Conservation (phyloP, 768 basidiomycete species). For the Cystobasidium onofrii region DNA sequence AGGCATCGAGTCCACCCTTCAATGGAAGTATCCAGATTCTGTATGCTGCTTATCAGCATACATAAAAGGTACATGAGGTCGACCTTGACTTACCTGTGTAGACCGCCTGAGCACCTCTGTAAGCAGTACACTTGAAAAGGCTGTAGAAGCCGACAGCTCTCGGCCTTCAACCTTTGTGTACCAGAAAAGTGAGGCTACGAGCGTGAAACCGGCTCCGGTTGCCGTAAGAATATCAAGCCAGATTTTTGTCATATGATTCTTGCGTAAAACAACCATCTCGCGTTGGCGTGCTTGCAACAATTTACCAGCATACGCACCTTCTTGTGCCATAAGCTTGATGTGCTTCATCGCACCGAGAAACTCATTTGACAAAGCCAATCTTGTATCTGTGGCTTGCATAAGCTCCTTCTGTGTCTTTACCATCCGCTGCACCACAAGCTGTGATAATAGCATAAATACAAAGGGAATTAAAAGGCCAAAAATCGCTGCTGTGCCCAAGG, state of each 20-base stretch:
- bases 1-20: too few relatives aligned
- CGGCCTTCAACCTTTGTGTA: neutral
- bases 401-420: constrained; percentile 41
- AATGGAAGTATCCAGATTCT: too few relatives aligned
- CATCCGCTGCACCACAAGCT: constrained; percentile 35
- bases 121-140: neutral
- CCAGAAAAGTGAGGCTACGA: neutral
- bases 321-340: constrained; percentile 37
- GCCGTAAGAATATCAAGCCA: neutral
- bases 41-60: neutral
- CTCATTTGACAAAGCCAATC: constrained; percentile 42
- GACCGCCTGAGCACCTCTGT: neutral
- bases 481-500: constrained; percentile 39
- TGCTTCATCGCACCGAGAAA: constrained; percentile 45
- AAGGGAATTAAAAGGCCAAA: constrained; percentile 39
- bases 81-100: neutral
- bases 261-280: neutral
- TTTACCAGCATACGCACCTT: neutral
- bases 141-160: neutral
- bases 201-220: neutral
- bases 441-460: constrained; percentile 40
- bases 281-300: neutral
- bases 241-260: neutral
- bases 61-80: neutral
- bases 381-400: constrained; percentile 42